phyloP scores from a whole-genome alignment of 805 yeast species.

The Monosporozyma unispora region DNA sequence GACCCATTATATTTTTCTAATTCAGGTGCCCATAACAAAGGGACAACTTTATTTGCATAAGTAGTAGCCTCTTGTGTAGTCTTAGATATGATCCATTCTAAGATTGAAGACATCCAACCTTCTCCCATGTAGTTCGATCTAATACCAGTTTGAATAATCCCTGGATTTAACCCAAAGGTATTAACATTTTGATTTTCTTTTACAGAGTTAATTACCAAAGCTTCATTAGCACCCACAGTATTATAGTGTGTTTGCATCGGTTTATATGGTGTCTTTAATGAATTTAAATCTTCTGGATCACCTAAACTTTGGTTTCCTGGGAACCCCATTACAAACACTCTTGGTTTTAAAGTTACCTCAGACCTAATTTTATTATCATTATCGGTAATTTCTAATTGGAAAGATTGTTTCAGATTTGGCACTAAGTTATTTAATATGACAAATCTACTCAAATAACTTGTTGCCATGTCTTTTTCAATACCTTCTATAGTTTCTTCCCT shows the following conservation, averaged over 20 bases:
- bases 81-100: constrained; percentile 29
- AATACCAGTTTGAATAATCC: constrained; percentile 31
- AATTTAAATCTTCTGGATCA: constrained; percentile 30
- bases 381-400: neutral
- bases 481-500: constrained; percentile 33
- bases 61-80: constrained; percentile 29
- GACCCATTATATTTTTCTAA: constrained; percentile 27
- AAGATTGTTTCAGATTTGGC: constrained; percentile 13
- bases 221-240: constrained; percentile 38
- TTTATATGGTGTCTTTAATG: constrained; percentile 24
- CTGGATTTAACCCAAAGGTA: constrained; percentile 35
- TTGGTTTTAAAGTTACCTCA: constrained; percentile 14
- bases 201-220: constrained; percentile 23
- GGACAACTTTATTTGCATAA: constrained; percentile 27
- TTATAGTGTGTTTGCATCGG: constrained; percentile 30
- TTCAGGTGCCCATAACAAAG: constrained; percentile 26
- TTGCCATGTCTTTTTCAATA: constrained; percentile 33
- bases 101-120: constrained; percentile 13
- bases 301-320: constrained; percentile 33
- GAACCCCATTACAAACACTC: constrained; percentile 34
- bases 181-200: constrained; percentile 14
- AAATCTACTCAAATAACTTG: constrained; percentile 32
- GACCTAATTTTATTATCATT: neutral
- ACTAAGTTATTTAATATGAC: constrained; percentile 26
- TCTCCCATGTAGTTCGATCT: constrained; percentile 30